Conservation (phyloP, 1,139 yeast genomes). For the Magnusiomyces fungicola region DNA sequence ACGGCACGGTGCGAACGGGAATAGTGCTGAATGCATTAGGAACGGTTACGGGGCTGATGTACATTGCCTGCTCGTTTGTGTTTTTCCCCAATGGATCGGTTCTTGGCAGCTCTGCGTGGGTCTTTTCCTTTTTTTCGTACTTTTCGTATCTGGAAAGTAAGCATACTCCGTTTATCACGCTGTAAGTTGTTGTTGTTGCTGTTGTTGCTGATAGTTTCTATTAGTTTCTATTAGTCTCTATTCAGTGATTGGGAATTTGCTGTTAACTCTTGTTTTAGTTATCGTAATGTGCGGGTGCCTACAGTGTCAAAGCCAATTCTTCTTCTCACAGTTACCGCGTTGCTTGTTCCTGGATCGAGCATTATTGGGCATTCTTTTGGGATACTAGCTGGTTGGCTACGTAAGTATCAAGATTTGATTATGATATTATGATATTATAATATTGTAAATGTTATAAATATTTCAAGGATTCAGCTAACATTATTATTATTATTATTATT, state of each 20-base stretch:
- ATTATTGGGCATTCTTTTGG: slow-evolving; percentile 66
- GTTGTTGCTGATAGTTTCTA: too few species aligned
- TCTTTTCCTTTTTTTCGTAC: slow-evolving; percentile 62
- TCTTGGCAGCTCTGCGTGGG: slow-evolving; percentile 68
- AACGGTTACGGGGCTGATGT: slow-evolving; percentile 60
- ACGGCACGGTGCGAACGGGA: slow-evolving; percentile 88
- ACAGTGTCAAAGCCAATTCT: slow-evolving; percentile 55
- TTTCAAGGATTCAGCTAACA: slow-evolving; percentile 35
- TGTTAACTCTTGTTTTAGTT: too few species aligned
- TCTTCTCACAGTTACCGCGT: slow-evolving; percentile 42
- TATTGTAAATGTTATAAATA: not conserved
- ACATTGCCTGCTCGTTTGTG: slow-evolving; percentile 49
- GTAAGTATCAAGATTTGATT: slow-evolving; percentile 9
- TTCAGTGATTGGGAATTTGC: too few species aligned
- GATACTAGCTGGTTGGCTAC: slow-evolving; percentile 43
- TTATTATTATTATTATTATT: not conserved
- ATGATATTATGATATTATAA: not conserved
- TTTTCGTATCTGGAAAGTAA: slow-evolving; percentile 54
- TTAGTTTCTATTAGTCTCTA: too few species aligned
- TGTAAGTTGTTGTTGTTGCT: slow-evolving; percentile 20
- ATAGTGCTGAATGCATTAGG: slow-evolving; percentile 69
- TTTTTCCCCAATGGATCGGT: slow-evolving; percentile 51
- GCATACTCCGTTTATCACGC: slow-evolving; percentile 40
- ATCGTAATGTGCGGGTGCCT: slow-evolving; percentile 40
- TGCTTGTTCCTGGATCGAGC: slow-evolving; percentile 53